These are phyloP conservation scores for Linanthus parryae DNA, from an alignment of 148 eudicot species.

Conservation along the genomic window DNA sequence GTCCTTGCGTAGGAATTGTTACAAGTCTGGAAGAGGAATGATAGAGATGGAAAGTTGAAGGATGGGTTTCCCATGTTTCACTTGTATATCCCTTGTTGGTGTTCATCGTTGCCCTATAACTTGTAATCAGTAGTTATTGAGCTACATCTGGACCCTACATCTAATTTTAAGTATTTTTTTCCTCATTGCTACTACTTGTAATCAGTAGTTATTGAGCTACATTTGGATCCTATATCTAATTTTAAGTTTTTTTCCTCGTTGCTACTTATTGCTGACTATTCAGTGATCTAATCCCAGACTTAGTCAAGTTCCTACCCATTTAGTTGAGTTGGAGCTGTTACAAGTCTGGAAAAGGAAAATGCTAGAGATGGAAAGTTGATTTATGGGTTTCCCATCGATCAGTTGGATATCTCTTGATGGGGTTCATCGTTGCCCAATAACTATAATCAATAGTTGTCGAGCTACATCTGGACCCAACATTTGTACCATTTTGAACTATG, in stretches of 20 bases:
- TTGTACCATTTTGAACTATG: not conserved
- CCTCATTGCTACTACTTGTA: no score
- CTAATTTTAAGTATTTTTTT: no score
- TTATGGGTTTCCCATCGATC: slow-evolving; percentile 18
- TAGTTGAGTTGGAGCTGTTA: slow-evolving; percentile 20
- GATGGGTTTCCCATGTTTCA: slow-evolving; percentile 22
- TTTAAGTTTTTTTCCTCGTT: no score
- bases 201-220: no score
- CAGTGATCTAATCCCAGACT: slow-evolving; percentile 12
- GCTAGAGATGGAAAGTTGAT: slow-evolving; percentile 5
- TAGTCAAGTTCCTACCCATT: slow-evolving; percentile 22
- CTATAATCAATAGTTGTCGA: slow-evolving; percentile 9
- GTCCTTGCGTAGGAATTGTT: slow-evolving; percentile 22
- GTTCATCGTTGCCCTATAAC: slow-evolving; percentile 28
- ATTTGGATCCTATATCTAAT: no score
- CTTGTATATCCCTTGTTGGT: slow-evolving; percentile 12
- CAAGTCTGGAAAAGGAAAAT: slow-evolving; percentile 25
- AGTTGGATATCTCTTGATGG: slow-evolving; percentile 14
- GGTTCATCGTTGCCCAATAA: slow-evolving; percentile 21
- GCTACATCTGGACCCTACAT: slow-evolving; percentile 31
- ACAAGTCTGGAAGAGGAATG: slow-evolving; percentile 27
- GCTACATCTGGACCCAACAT: slow-evolving; percentile 18
- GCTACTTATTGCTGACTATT: not conserved
- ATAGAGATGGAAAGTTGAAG: slow-evolving; percentile 7
- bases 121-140: slow-evolving; percentile 9